Evolutionary conservation across 208 protist genomes (phyloP).

Genomic region (Trypanosoma boissoni): DNA sequence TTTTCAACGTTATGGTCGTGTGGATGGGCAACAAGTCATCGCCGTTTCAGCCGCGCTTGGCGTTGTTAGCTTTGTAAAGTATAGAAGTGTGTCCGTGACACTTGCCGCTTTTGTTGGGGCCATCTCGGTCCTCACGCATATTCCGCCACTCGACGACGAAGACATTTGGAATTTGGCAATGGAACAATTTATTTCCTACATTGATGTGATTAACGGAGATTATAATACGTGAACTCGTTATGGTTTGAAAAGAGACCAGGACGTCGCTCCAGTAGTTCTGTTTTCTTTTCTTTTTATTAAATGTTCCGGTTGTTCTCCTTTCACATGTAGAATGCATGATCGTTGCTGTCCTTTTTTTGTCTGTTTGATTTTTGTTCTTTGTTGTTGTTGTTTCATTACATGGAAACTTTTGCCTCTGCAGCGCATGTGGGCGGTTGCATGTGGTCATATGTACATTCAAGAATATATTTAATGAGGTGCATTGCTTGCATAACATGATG

Average conservation of each 20-base stretch:
- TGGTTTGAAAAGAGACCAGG: not conserved
- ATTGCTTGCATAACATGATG: no score
- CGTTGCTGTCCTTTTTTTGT: not conserved
- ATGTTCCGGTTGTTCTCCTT: not conserved
- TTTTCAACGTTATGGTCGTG: not conserved
- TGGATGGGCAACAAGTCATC: conserved; percentile 1
- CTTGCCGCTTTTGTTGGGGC: not conserved
- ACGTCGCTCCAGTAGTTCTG: not conserved
- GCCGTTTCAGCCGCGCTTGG: conserved; percentile 12
- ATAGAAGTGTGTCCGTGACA: not conserved
- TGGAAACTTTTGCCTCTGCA: no score
- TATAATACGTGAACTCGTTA: no score
- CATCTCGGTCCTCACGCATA: not conserved
- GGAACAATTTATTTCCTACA: no score
- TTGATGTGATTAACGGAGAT: no score
- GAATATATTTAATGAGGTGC: no score
- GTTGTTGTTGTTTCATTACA: no score
- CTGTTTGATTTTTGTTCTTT: not conserved
- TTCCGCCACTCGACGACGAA: conserved; percentile 5
- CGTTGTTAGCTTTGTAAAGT: conserved; percentile 1
- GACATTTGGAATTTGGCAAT: not conserved
- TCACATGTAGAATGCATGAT: not conserved
- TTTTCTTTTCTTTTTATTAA: conserved; percentile 1
- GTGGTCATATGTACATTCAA: no score
- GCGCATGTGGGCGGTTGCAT: not conserved